Conservation (phyloP, 805 yeast genomes). For the Nakazawaea siamensis region DNA sequence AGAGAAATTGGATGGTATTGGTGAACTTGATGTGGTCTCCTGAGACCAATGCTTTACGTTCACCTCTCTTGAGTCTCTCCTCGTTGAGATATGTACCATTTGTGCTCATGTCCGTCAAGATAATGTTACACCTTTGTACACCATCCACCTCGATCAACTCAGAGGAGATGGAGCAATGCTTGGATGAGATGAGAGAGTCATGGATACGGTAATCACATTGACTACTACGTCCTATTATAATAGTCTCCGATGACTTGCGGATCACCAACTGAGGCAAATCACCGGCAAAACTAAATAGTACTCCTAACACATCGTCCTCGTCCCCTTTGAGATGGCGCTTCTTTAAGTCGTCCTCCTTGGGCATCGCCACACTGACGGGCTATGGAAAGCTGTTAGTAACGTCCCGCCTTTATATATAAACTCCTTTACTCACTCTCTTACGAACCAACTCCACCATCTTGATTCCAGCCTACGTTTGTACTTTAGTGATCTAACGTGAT, state of each 20-base stretch:
- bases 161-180: conserved; percentile 48
- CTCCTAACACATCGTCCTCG: conserved; percentile 4
- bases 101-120: conserved; percentile 48
- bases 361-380: not conserved
- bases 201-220: conserved; percentile 45
- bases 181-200: conserved; percentile 49
- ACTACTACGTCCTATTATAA: conserved; percentile 42
- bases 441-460: conserved; percentile 9
- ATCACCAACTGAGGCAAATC: conserved; percentile 2
- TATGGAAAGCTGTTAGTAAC: too few relatives aligned
- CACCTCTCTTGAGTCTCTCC: conserved; percentile 38
- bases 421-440: conserved; percentile 7
- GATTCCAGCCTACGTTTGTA: too few relatives aligned
- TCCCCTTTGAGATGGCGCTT: conserved; percentile 3
- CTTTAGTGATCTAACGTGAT: too few relatives aligned
- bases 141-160: conserved; percentile 25
- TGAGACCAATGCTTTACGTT: conserved; percentile 41
- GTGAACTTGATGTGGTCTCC: conserved; percentile 61
- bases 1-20: conserved; percentile 15
- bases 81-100: conserved; percentile 68
- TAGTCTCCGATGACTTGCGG: conserved; percentile 1
- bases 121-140: conserved; percentile 25
- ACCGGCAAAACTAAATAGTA: conserved; percentile 5
- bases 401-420: too few relatives aligned
- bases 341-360: not conserved